Base-by-base conservation (phyloP, 2,329 filamentous ascomycete species). In the Ophiobolus disseminans region DNA sequence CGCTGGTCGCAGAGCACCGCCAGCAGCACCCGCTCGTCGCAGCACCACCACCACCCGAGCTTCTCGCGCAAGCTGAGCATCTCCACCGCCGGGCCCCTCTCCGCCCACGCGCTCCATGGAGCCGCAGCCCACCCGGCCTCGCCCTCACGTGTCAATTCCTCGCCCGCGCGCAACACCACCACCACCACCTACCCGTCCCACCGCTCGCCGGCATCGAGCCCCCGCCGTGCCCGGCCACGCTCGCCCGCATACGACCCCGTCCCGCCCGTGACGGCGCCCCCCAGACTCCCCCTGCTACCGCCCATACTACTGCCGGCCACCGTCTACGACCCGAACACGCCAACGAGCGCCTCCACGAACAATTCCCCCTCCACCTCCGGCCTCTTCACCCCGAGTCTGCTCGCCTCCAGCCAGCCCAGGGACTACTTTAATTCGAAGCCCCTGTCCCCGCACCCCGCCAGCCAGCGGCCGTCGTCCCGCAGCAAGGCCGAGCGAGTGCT, bases 1-100 rank as follows among this genome's bases (percentile, higher is more conserved):
- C 79, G 82, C 55, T 84, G 81, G 81, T 84, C 82, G 26, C 81
- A 83, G 55, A 82, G 80, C 14, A 83, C 81, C 19, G 68, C 75
- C 22, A 81, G 79, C 22, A 81, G 79, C 37, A 82, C 78, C 66
- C 74, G 72, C 37, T 64, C 68, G n/a, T 76, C 75, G 25, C 46
- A 47, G 41, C 28, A 21, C 40, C 55, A 72, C 58, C 44, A 52
- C 28, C 60, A 60, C 42, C 58, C 58, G 40, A 69, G 63, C 57
- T 68, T 71, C 56, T 68, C 68, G 36, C 68, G 73, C 48, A 69
- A 74, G 41, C 68, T 74, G 48, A 72, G 69, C 60, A 66, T 72
- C 53, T 72, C 62, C 63, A 70, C 62, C 55, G 65, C 66, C 40
- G 47, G 25, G 23, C 37, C 50, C 44, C 48, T 46, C 37, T 47